Percentiles rank a stretch among this genome's conserved stretches.
Conservation (phyloP, 2,329 filamentous ascomycete species). For the Zymoseptoria crescenta region DNA sequence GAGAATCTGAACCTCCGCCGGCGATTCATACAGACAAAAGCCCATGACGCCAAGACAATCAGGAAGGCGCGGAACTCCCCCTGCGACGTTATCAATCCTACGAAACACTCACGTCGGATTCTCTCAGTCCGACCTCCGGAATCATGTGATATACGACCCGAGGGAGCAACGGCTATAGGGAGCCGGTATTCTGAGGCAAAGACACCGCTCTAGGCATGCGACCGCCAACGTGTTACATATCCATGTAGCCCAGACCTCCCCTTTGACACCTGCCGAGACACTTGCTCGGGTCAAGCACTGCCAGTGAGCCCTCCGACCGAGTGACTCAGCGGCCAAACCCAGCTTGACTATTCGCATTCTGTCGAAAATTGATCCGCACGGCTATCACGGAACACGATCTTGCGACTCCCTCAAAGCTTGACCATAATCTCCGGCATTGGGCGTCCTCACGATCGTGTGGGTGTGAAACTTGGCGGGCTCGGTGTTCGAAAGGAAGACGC, state of each 20-base stretch:
- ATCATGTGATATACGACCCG: not conserved
- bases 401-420: slow-evolving; percentile 33
- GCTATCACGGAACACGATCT: slow-evolving; percentile 6
- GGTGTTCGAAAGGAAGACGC: slow-evolving; percentile 66
- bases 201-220: too few relatives aligned
- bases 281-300: too few relatives aligned
- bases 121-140: not conserved
- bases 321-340: not conserved
- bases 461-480: slow-evolving; percentile 73
- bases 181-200: too few relatives aligned
- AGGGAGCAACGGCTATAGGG: not conserved
- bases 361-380: not conserved
- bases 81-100: not conserved
- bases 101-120: too few relatives aligned
- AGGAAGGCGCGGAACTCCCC: not conserved
- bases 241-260: too few relatives aligned
- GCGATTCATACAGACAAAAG: not conserved
- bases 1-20: not conserved
- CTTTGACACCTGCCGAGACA: too few relatives aligned
- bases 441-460: slow-evolving; percentile 63
- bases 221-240: too few relatives aligned
- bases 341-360: not conserved
- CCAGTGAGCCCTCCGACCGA: not conserved
- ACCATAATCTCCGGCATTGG: slow-evolving; percentile 72
- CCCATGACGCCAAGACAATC: not conserved